Evolutionary conservation across 1,284 basidiomycete species (phyloP).

Genomic region (Grifola frondosa): DNA sequence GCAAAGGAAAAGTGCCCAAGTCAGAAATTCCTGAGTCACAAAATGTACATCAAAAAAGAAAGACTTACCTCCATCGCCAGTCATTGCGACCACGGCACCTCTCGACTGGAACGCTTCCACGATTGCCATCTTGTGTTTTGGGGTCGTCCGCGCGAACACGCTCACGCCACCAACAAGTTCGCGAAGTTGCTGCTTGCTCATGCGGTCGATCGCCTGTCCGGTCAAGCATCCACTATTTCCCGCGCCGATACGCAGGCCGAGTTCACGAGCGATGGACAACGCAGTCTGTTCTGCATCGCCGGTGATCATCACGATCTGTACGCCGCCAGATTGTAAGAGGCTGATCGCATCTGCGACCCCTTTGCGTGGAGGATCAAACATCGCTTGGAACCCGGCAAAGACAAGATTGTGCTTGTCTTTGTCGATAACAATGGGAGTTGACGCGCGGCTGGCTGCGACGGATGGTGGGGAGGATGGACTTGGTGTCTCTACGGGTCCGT

Average conservation of each 20-base stretch:
- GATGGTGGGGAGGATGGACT: constrained; percentile 30
- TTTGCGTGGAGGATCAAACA: constrained; percentile 92
- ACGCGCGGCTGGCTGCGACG: constrained; percentile 22
- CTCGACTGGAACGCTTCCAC: constrained; percentile 89
- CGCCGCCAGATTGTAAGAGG: constrained; percentile 79
- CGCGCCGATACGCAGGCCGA: constrained; percentile 74
- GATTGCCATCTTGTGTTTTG: constrained; percentile 96
- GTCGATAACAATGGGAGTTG: constrained; percentile 31
- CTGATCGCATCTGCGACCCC: constrained; percentile 90
- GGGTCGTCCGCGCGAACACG: constrained; percentile 94
- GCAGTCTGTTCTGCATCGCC: constrained; percentile 94
- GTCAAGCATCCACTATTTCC: constrained; percentile 61
- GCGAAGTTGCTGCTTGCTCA: constrained; percentile 78
- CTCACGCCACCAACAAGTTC: constrained; percentile 82
- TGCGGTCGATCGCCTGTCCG: constrained; percentile 83
- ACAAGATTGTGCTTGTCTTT: constrained; percentile 63
- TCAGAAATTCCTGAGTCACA: background rate
- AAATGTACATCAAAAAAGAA: constrained; percentile 6
- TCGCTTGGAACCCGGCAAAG: constrained; percentile 92
- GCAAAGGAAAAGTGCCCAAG: background rate
- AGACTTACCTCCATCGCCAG: constrained; percentile 80
- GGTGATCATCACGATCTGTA: constrained; percentile 98
- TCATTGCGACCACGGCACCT: constrained; percentile 95
- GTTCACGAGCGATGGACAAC: constrained; percentile 80
- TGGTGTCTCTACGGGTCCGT: constrained; percentile 51